These are phyloP conservation scores for Mytilinidion resinicola DNA, from an alignment of 495 filamentous ascomycete genomes.

Conservation along the genomic window DNA sequence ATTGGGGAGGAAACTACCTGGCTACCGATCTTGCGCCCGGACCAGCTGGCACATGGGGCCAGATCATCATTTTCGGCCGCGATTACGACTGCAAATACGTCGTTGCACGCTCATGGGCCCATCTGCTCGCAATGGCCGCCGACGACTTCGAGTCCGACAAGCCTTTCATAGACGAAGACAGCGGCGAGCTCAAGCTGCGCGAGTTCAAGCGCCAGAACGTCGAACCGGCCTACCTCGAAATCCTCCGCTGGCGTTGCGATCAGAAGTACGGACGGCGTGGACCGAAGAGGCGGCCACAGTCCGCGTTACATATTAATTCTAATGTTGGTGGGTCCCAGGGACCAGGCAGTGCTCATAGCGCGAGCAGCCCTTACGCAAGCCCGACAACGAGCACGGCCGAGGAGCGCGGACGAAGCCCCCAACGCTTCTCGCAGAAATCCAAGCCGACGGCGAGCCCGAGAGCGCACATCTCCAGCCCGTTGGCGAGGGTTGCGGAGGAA, in stretches of 20 bases:
- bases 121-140: conserved; percentile 77
- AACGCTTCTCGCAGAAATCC: conserved; percentile 30
- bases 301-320: conserved; percentile 31
- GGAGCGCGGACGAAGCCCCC: conserved; percentile 38
- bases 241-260: conserved; percentile 87
- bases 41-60: conserved; percentile 85
- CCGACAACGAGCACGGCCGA: conserved; percentile 23
- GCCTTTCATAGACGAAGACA: conserved; percentile 85
- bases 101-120: conserved; percentile 83
- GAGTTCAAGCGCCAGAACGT: conserved; percentile 79
- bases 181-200: conserved; percentile 79
- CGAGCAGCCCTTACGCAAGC: conserved; percentile 34
- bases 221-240: conserved; percentile 91
- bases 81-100: conserved; percentile 99
- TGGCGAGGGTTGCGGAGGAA: conserved; percentile 39
- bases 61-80: conserved; percentile 91
- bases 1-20: conserved; percentile 98
- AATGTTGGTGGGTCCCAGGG: conserved; percentile 23
- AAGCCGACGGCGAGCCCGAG: conserved; percentile 31
- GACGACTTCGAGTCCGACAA: conserved; percentile 85
- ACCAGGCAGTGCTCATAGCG: conserved; percentile 11
- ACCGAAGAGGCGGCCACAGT: conserved; percentile 24
- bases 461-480: conserved; percentile 33
- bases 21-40: conserved; percentile 92
- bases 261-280: conserved; percentile 75